Evolutionary conservation across 169 alveolate species (phyloP).

Genomic region (Cyclospora cayetanensis): DNA sequence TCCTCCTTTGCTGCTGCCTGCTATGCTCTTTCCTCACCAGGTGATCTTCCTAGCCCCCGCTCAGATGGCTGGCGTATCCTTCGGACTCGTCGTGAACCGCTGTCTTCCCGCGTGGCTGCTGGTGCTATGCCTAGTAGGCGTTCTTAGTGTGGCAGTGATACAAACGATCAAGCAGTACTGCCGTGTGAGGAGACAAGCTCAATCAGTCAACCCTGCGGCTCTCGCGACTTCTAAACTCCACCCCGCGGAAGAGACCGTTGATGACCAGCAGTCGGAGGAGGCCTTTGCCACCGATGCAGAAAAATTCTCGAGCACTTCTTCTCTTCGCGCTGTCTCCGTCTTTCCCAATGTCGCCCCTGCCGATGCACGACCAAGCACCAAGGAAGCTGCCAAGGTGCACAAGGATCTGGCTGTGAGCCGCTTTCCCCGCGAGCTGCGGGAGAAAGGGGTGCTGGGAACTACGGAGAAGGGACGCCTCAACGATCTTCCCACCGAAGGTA

Average conservation of each 20-base stretch:
- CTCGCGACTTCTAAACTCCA: too few species aligned
- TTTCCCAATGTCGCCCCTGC: too few species aligned
- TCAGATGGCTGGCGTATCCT: conserved; percentile 70
- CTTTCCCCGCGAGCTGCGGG: too few species aligned
- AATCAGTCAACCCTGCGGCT: background rate
- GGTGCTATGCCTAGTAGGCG: background rate
- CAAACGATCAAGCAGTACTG: background rate
- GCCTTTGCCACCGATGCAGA: background rate
- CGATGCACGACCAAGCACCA: too few species aligned
- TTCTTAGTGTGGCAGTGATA: background rate
- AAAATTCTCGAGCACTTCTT: too few species aligned
- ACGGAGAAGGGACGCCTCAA: too few species aligned
- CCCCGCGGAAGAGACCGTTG: background rate
- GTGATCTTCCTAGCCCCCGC: conserved; percentile 67
- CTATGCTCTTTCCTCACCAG: background rate
- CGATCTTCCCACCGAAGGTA: too few species aligned
- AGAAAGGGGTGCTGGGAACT: too few species aligned
- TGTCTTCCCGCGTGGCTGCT: conserved; percentile 68
- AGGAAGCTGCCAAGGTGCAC: too few species aligned
- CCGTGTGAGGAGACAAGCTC: background rate
- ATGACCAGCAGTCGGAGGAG: background rate
- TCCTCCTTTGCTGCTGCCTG: too few species aligned
- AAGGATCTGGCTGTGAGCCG: too few species aligned
- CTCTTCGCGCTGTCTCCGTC: too few species aligned
- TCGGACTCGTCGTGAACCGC: conserved; percentile 53